Conservation (phyloP, 2,329 filamentous ascomycete species). For the Beauveria brongniartii region DNA sequence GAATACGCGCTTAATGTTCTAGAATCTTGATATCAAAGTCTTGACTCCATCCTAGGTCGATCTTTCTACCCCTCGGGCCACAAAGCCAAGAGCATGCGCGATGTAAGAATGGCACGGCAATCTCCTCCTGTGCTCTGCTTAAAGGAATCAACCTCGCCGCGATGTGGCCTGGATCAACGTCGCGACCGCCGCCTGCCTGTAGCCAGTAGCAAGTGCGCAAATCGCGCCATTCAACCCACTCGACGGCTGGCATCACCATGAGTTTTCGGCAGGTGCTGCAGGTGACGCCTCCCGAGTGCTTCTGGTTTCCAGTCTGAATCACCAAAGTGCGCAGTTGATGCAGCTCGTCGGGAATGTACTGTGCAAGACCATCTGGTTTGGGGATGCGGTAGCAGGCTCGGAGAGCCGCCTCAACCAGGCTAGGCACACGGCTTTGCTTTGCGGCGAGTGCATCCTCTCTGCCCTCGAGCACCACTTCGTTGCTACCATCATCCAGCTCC, state of each 20-base stretch:
- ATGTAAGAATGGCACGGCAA: constrained; percentile 37
- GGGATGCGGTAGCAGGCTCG: constrained; percentile 36
- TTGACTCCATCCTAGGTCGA: constrained; percentile 7
- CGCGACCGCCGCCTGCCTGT: neutral
- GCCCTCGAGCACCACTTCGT: constrained; percentile 9
- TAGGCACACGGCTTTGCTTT: constrained; percentile 32
- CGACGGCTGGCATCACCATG: constrained; percentile 42
- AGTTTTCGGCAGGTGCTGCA: constrained; percentile 45
- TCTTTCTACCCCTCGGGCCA: constrained; percentile 30
- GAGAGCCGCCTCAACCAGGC: constrained; percentile 43
- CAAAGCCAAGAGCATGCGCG: constrained; percentile 45
- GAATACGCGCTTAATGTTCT: neutral
- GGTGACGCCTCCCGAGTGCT: constrained; percentile 37
- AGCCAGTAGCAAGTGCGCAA: constrained; percentile 18
- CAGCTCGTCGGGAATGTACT: constrained; percentile 34
- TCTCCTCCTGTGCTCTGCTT: constrained; percentile 26
- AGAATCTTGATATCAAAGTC: neutral
- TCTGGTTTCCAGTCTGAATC: constrained; percentile 30
- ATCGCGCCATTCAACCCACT: constrained; percentile 59
- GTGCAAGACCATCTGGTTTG: constrained; percentile 33
- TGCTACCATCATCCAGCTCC: neutral
- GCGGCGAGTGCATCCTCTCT: neutral
- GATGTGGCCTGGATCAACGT: constrained; percentile 8
- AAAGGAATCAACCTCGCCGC: constrained; percentile 17
- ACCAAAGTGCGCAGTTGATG: constrained; percentile 33